Evolutionary conservation across 345 rosid genomes (phyloP), one percentile per base, ranked within the genome.

Genomic region (Microthlaspi erraticum): DNA sequence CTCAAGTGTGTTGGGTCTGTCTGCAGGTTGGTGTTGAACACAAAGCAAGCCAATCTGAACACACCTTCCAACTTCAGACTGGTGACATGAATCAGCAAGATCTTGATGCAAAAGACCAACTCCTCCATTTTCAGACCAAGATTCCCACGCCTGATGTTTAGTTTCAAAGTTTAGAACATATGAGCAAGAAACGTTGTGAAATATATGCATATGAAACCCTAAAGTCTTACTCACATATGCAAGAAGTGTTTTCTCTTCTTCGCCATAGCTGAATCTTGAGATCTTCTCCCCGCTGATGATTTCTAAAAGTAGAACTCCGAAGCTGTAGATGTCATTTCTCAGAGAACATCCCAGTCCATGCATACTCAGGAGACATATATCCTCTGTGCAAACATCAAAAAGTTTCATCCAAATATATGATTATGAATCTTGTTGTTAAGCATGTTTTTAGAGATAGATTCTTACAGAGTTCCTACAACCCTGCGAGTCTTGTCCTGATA

Each of bases 311-410:
- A 81, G 26, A 23, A 83, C 87, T 6, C 82, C 85, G 3, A 81
- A 85, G 76, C 82, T 81, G 31, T 80, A 83, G 1, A 85, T 72
- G 37, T 82, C 85, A 81, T 45, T 85, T 85, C 32, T 77, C 74
- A 0, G 83, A 81, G 69, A 81, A 85, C 16, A 57, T 50, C 0
- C 86, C 86, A 7, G 74, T 77, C 38, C 79, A 59, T 2, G 80
- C 83, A 42, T 85, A 83, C 67, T 85, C 88, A 2, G 81, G 86
- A 61, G 84, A 41, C 85, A 82, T 80, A 46, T 78, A 72, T 34
- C 76, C 70, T 10, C 76, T 72, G 64, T 1, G n/a, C 7, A 70
- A 2, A 23, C 13, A 46, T 17, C 20, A 60, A 61, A n/a, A n/a
- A n/a, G n/a, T n/a, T n/a, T n/a, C n/a, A n/a, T n/a, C n/a, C n/a